These are phyloP conservation scores for Mycena vitilis DNA, from an alignment of 768 basidiomycete genomes.

Conservation along the genomic window DNA sequence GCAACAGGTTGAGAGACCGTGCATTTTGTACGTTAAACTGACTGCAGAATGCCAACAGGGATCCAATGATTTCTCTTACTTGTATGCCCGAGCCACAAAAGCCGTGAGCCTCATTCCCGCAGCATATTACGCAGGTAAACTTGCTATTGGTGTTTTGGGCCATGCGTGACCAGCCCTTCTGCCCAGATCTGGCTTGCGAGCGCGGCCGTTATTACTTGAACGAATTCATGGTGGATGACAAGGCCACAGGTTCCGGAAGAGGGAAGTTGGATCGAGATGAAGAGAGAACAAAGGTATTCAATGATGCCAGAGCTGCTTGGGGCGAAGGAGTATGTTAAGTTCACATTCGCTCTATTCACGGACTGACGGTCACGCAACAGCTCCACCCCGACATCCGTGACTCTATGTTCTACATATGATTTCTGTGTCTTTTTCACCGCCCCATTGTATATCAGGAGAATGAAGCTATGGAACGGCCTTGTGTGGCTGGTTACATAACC, in stretches of 20 bases:
- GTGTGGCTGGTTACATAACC: too few relatives aligned
- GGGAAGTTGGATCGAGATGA: constrained; percentile 51
- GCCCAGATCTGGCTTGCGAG: constrained; percentile 79
- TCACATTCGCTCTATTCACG: background rate
- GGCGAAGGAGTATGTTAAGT: constrained; percentile 59
- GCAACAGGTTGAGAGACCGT: constrained; percentile 54
- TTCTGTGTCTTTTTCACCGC: background rate
- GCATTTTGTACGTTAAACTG: background rate
- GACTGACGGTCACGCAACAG: constrained; percentile 41
- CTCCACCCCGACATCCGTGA: constrained; percentile 67
- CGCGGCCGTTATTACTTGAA: constrained; percentile 82
- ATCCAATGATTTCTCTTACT: constrained; percentile 74
- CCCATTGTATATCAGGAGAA: background rate
- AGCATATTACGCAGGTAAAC: constrained; percentile 71
- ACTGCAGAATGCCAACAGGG: constrained; percentile 47
- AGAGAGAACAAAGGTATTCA: constrained; percentile 52
- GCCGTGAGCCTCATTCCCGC: constrained; percentile 85
- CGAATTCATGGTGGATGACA: constrained; percentile 71
- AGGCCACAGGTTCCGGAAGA: constrained; percentile 49
- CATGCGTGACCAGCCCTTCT: too few relatives aligned
- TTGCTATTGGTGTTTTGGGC: too few relatives aligned
- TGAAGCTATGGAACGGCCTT: too few relatives aligned
- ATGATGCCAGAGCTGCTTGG: constrained; percentile 62
- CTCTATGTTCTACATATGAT: constrained; percentile 81
- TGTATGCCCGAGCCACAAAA: constrained; percentile 86